These are phyloP conservation scores for Tirmania nivea DNA, from an alignment of 495 filamentous ascomycete genomes.

Conservation along the genomic window DNA sequence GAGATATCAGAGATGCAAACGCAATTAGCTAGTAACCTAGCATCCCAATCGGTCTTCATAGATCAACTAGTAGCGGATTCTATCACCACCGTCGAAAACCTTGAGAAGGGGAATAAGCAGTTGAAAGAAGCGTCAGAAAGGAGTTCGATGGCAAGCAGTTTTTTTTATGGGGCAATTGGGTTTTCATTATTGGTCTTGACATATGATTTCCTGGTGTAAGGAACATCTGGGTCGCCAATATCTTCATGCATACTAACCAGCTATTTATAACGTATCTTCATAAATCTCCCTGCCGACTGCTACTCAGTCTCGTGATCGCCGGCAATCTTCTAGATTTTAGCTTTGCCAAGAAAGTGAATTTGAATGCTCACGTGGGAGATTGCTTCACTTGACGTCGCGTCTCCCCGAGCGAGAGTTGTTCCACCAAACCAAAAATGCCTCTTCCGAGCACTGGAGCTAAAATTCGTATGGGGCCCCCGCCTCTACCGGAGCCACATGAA, in stretches of 20 bases:
- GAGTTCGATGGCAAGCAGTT: constrained; percentile 61
- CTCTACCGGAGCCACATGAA: background rate
- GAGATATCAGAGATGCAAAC: constrained; percentile 88
- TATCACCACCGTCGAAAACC: constrained; percentile 55
- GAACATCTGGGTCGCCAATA: too few species aligned
- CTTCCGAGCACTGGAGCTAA: background rate
- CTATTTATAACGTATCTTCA: too few species aligned
- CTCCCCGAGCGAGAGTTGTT: background rate
- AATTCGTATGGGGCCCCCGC: background rate
- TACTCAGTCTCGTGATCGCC: too few species aligned
- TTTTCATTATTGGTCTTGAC: constrained; percentile 62
- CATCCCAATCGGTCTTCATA: constrained; percentile 66
- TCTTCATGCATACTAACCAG: too few species aligned
- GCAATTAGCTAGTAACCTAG: constrained; percentile 63
- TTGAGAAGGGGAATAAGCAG: constrained; percentile 76
- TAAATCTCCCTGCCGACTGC: too few species aligned
- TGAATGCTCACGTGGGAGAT: background rate
- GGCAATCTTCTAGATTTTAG: too few species aligned
- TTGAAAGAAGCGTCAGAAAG: constrained; percentile 65
- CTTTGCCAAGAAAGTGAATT: background rate
- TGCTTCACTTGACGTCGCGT: background rate
- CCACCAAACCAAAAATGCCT: background rate
- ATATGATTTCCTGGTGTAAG: constrained; percentile 81
- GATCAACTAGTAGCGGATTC: constrained; percentile 75
- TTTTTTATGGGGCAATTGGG: constrained; percentile 70